Evolutionary conservation across 164 flowering plant species (phyloP).

Genomic region (Aristolochia contorta): DNA sequence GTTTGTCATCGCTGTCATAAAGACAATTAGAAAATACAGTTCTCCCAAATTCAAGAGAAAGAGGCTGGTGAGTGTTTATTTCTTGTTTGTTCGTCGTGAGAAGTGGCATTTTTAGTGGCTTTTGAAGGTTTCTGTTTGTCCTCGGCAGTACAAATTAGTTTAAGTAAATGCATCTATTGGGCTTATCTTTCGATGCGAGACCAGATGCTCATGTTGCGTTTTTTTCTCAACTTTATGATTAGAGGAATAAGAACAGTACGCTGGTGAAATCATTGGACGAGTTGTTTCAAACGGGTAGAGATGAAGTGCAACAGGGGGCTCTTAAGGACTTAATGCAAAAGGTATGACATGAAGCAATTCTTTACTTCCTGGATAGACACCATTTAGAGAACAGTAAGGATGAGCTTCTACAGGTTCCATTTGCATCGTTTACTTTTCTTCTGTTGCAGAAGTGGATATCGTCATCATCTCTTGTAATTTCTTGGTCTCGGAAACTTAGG

Average conservation of each 20-base stretch:
- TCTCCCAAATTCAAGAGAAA: conserved; percentile 61
- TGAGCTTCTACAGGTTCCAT: neutral
- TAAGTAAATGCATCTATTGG: too few relatives aligned
- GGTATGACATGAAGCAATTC: conserved; percentile 20
- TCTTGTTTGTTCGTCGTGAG: too few relatives aligned
- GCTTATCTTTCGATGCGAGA: too few relatives aligned
- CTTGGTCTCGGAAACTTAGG: too few relatives aligned
- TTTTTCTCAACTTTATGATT: conserved; percentile 6
- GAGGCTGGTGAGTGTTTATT: conserved; percentile 36
- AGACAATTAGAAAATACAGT: conserved; percentile 55
- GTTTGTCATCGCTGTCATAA: conserved; percentile 64
- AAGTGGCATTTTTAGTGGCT: too few relatives aligned
- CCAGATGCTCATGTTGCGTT: neutral
- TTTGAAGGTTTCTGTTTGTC: too few relatives aligned
- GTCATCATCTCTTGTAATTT: too few relatives aligned
- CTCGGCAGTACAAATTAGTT: too few relatives aligned
- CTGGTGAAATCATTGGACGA: conserved; percentile 57
- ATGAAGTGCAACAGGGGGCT: conserved; percentile 34
- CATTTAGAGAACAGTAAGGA: neutral
- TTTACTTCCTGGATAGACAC: neutral
- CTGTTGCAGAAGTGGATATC: too few relatives aligned
- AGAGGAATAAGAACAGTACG: conserved; percentile 76
- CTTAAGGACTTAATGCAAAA: conserved; percentile 46
- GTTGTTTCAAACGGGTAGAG: conserved; percentile 52
- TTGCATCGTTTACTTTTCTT: too few relatives aligned